Percentiles rank a stretch among this genome's conserved stretches.
phyloP scores from a whole-genome alignment of 345 rosid genomes.

The Mercurialis annua region DNA sequence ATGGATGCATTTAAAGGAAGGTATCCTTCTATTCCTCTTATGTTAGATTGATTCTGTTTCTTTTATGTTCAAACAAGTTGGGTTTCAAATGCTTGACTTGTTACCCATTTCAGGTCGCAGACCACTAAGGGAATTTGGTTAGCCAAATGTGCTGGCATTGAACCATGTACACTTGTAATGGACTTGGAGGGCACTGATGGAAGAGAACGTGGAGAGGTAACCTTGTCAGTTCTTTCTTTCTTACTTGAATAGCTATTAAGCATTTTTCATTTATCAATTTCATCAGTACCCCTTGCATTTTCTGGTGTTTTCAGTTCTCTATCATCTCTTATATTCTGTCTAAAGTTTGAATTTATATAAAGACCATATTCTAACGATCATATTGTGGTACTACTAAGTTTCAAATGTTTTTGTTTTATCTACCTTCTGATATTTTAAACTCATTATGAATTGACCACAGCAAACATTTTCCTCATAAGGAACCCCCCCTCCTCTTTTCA shows the following conservation, averaged over 20 bases:
- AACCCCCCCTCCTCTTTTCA: background rate
- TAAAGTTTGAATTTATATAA: background rate
- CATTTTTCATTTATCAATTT: background rate
- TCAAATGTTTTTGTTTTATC: background rate
- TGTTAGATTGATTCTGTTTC: constrained; percentile 6
- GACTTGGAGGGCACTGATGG: constrained; percentile 99
- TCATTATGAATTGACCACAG: background rate
- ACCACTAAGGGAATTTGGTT: constrained; percentile 98
- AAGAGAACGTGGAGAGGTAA: constrained; percentile 99
- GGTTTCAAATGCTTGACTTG: background rate
- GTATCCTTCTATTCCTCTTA: constrained; percentile 32
- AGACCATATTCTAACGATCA: background rate
- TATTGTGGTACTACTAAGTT: background rate
- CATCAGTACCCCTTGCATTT: background rate
- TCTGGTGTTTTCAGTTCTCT: background rate
- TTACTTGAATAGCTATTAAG: background rate
- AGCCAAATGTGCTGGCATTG: constrained; percentile 83
- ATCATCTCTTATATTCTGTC: background rate
- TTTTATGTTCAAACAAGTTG: too few species aligned
- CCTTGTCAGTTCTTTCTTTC: background rate
- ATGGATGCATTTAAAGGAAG: constrained; percentile 99
- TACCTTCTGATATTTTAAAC: too few species aligned
- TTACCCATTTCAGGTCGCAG: constrained; percentile 62
- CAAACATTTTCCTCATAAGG: background rate
- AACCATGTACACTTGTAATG: constrained; percentile 94